These are phyloP conservation scores for Didymellaceae sp. DNA, from an alignment of 2,329 filamentous ascomycete genomes.

Conservation along the genomic window DNA sequence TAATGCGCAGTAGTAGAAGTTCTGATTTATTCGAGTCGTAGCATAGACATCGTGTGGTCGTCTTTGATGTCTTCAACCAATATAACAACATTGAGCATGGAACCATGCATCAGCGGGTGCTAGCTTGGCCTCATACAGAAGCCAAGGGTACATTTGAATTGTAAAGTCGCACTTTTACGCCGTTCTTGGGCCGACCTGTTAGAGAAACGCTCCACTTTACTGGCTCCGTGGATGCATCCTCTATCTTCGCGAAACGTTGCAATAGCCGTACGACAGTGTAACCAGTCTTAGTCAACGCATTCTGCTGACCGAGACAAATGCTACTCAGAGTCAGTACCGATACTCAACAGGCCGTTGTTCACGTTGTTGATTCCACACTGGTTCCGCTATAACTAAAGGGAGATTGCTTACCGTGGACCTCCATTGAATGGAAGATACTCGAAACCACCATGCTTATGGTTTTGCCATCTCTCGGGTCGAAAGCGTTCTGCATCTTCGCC, in stretches of 20 bases:
- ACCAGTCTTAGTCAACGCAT: slow-evolving; percentile 4
- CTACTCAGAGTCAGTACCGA: slow-evolving; percentile 10
- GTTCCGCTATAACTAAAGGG: slow-evolving; percentile 15
- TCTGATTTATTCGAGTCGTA: no score
- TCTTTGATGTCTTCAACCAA: no score
- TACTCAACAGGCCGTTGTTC: no score
- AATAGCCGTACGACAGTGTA: slow-evolving; percentile 23
- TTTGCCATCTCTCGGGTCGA: slow-evolving; percentile 31
- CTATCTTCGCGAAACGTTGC: slow-evolving; percentile 30
- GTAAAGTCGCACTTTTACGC: slow-evolving; percentile 1
- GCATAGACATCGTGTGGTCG: no score
- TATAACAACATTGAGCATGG: no score
- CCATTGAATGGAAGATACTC: slow-evolving; percentile 36
- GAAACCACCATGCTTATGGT: slow-evolving; percentile 16
- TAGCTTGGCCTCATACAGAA: no score
- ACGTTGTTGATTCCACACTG: no score
- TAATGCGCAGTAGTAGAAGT: no score
- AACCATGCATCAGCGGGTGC: no score
- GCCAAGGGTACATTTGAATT: not conserved
- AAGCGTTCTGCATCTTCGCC: slow-evolving; percentile 33
- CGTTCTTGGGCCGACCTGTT: not conserved
- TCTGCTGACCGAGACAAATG: slow-evolving; percentile 7
- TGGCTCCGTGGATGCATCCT: not conserved
- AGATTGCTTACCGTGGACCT: slow-evolving; percentile 32
- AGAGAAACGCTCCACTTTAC: not conserved